phyloP scores from a whole-genome alignment of 768 basidiomycete species.

The Termitomyces heimii region DNA sequence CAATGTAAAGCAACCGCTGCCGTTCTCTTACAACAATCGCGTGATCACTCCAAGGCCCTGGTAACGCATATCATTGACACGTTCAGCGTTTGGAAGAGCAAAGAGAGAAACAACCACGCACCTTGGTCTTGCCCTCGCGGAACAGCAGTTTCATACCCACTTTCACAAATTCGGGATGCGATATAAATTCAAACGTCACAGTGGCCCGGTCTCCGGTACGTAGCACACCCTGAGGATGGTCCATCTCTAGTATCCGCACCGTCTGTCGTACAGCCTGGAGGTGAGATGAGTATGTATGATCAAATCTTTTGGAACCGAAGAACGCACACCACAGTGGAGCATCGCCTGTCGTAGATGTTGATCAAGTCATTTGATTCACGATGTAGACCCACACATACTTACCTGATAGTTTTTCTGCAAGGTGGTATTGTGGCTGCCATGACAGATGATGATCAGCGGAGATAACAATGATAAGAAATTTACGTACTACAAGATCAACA shows the following conservation, averaged over 20 bases:
- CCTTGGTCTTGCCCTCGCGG: conserved; percentile 95
- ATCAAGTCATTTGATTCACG: not conserved
- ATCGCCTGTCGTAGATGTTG: conserved; percentile 50
- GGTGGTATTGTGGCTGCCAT: conserved; percentile 79
- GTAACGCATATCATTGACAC: not conserved
- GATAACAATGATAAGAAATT: not conserved
- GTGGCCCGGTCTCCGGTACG: conserved; percentile 94
- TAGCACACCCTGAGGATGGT: conserved; percentile 82
- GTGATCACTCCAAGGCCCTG: conserved; percentile 80
- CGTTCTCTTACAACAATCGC: conserved; percentile 40
- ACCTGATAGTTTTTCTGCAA: conserved; percentile 91
- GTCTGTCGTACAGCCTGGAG: conserved; percentile 83
- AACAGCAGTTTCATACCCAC: conserved; percentile 92
- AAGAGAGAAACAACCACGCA: conserved; percentile 16
- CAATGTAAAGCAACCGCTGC: not conserved
- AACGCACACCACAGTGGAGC: conserved; percentile 83
- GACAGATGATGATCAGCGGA: not conserved
- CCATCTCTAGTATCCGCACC: conserved; percentile 85
- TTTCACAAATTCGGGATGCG: conserved; percentile 87
- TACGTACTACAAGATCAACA: conserved; percentile 85
- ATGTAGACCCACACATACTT: conserved; percentile 24
- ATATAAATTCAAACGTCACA: conserved; percentile 93
- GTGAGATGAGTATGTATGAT: conserved; percentile 1
- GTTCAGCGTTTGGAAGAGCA: not conserved
- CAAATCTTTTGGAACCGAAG: not conserved